Conservation (phyloP, 352 stramenopile species). For the Phytopythium litorale region DNA sequence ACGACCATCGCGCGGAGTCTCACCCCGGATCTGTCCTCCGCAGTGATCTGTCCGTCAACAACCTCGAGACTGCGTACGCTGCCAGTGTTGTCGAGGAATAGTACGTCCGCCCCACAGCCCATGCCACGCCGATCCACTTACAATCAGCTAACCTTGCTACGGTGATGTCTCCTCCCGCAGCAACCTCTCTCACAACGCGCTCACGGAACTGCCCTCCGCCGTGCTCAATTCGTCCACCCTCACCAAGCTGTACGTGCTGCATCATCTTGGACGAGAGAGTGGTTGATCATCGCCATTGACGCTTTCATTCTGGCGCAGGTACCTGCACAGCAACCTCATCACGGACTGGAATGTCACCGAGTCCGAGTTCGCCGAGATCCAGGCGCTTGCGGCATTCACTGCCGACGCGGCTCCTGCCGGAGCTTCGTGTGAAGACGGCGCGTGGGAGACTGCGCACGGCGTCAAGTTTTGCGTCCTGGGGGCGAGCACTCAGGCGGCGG, state of each 20-base stretch:
- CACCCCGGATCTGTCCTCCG: neutral
- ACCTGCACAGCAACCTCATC: conserved; percentile 31
- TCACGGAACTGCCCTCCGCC: conserved; percentile 19
- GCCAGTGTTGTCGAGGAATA: conserved; percentile 5
- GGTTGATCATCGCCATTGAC: neutral
- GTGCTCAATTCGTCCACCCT: conserved; percentile 23
- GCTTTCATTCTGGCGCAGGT: neutral
- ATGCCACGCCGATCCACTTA: neutral
- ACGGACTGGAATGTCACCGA: conserved; percentile 34
- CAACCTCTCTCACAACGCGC: conserved; percentile 38
- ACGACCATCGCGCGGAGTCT: neutral
- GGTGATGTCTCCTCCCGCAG: neutral
- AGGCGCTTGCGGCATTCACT: conserved; percentile 23
- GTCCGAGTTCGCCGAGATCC: conserved; percentile 22
- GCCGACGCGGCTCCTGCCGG: conserved; percentile 16
- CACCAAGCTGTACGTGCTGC: conserved; percentile 17
- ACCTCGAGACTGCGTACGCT: neutral
- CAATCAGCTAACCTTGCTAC: neutral
- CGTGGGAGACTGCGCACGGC: conserved; percentile 28
- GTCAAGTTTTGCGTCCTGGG: conserved; percentile 34
- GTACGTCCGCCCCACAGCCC: conserved; percentile 5
- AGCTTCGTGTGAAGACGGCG: conserved; percentile 22
- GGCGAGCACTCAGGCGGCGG: conserved; percentile 16
- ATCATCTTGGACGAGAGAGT: neutral
- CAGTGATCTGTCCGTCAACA: conserved; percentile 18